Conservation (phyloP, 2,329 filamentous ascomycete genomes). For the Aurifilum marmelostoma region DNA sequence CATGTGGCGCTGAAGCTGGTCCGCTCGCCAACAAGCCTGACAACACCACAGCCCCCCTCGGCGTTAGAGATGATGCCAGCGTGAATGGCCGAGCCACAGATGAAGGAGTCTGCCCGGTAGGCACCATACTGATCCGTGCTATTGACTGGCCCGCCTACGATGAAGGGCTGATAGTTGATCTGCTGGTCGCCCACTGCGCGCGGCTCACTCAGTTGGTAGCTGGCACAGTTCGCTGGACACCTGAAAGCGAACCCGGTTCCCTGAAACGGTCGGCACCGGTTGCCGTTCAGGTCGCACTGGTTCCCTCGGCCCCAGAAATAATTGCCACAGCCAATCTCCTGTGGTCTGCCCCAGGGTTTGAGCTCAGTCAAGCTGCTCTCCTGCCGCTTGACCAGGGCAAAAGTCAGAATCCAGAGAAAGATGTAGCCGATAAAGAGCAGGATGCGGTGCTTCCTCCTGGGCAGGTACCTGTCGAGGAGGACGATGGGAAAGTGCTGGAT, state of each 20-base stretch:
- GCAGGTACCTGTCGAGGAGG: slow-evolving; percentile 65
- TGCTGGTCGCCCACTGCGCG: slow-evolving; percentile 74
- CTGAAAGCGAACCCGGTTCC: slow-evolving; percentile 72
- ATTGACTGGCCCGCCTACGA: slow-evolving; percentile 67
- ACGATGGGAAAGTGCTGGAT: slow-evolving; percentile 69
- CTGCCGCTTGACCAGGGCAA: slow-evolving; percentile 68
- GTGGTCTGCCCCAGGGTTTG: slow-evolving; percentile 67
- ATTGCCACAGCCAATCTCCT: slow-evolving; percentile 66
- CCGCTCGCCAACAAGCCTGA: slow-evolving; percentile 71
- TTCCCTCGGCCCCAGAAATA: slow-evolving; percentile 75
- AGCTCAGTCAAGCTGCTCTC: slow-evolving; percentile 65
- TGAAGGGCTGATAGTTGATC: slow-evolving; percentile 65
- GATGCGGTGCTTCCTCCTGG: slow-evolving; percentile 61
- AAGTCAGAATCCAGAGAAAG: slow-evolving; percentile 69
- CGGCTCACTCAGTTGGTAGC: slow-evolving; percentile 68
- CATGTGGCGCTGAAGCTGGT: slow-evolving; percentile 65
- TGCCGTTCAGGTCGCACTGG: slow-evolving; percentile 73
- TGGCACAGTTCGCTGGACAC: slow-evolving; percentile 73
- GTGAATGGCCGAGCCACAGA: slow-evolving; percentile 77
- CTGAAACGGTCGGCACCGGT: slow-evolving; percentile 74
- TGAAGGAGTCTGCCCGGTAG: slow-evolving; percentile 84
- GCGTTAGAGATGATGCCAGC: slow-evolving; percentile 69
- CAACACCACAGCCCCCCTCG: slow-evolving; percentile 73
- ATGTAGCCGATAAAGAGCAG: slow-evolving; percentile 63
- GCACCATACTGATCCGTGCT: slow-evolving; percentile 50